Base-by-base conservation (phyloP, 371 early-diverging fungal species). In the Mortierella sp. region DNA sequence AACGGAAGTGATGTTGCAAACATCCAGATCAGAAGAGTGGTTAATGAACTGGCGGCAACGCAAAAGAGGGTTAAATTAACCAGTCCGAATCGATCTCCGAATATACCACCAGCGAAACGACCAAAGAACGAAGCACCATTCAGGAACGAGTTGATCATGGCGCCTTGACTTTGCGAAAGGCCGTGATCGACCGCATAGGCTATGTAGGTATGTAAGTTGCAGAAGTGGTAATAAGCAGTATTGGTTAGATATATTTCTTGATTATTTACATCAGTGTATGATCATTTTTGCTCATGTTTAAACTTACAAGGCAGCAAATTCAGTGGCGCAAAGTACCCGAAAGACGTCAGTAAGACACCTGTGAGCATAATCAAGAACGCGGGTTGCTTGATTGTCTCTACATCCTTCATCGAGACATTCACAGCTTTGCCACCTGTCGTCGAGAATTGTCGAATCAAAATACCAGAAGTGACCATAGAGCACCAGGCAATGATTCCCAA, bases 21-120 rank as follows among this genome's bases (percentile, higher is more conserved):
- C 67, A 91, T 91, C 93, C 93, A 93, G 28, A 93, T 59, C 0
- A 88, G 59, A 80, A 92, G 86, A 8, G 88, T 88, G 30, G 90
- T 86, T 1, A 90, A 24, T 0, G 84, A 68, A 6, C 87, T 78
- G n/a, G 87, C 58, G 18, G 76, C 43, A 3, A 88, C 73, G 71
- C 90, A 89, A 2, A 87, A 28, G 8, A 84, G 72, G 43, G 87
- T 77, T 0, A 88, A 77, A 66, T 88, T 88, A 59, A 88, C 70
- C 43, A 83, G 77, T 35, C 88, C 88, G 28, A 88, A 71, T 3
- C 83, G 69, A 52, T 88, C 86, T 3, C 83, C 86, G 20, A 83
- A 76, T 37, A 87, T 52, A 8, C 89, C 88, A 22, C 79, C 75
- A 43, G 75, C 47, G 59, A 85, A 67, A 0, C 84, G 85, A 12